Conservation (phyloP, 257 asterid genomes). For the Sherardia arvensis region DNA sequence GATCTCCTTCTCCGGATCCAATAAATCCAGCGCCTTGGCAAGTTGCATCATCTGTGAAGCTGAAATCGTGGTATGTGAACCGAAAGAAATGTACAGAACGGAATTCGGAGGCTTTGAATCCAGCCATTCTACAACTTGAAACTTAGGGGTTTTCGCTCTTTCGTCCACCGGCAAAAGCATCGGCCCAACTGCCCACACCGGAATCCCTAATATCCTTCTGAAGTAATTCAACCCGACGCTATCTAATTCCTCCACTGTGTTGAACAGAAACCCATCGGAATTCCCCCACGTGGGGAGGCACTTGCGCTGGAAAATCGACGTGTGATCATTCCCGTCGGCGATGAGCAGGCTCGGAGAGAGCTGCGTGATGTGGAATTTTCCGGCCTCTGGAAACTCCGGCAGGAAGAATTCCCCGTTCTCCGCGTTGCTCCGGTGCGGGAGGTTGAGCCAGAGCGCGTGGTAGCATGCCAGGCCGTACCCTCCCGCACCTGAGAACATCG, state of each 20-base stretch:
- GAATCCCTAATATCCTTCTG: conserved; percentile 29
- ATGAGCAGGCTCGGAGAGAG: conserved; percentile 29
- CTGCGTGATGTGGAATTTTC: conserved; percentile 36
- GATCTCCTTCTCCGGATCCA: conserved; percentile 26
- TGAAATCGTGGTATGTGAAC: conserved; percentile 38
- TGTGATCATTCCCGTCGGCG: conserved; percentile 32
- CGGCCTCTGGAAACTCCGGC: conserved; percentile 64
- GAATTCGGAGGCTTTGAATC: conserved; percentile 23
- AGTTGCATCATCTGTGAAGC: conserved; percentile 51
- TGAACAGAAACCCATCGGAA: conserved; percentile 43
- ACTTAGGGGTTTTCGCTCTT: neutral
- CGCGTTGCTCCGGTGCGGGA: conserved; percentile 32
- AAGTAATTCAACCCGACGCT: conserved; percentile 35
- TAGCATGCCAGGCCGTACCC: conserved; percentile 62
- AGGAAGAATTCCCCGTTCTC: conserved; percentile 33
- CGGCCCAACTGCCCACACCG: conserved; percentile 52
- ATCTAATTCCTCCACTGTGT: conserved; percentile 48
- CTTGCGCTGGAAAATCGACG: conserved; percentile 26
- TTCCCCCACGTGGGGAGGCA: conserved; percentile 34
- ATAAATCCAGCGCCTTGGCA: conserved; percentile 46
- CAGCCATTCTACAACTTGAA: conserved; percentile 31
- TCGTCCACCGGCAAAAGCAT: conserved; percentile 20
- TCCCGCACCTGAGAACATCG: conserved; percentile 36
- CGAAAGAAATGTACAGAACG: conserved; percentile 50
- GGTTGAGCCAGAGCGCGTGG: conserved; percentile 44